These are phyloP conservation scores for Paramecium sonneborni DNA, from an alignment of 73 alveolate species.

Conservation along the genomic window DNA sequence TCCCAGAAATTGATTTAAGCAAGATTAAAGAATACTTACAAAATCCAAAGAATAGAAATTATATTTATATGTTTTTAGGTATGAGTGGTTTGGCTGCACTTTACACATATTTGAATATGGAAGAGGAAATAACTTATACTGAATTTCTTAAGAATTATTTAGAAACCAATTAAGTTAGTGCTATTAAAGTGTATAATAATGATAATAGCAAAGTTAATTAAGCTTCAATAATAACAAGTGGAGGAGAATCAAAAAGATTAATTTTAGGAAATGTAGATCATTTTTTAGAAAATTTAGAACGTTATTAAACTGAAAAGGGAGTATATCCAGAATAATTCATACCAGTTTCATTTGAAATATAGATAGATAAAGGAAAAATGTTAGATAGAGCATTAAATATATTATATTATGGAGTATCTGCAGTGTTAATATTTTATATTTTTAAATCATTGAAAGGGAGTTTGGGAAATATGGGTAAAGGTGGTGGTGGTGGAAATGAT, in stretches of 20 bases:
- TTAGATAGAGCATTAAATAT: constrained; percentile 28
- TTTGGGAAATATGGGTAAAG: constrained; percentile 58
- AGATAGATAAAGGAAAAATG: constrained; percentile 8
- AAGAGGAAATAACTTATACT: constrained; percentile 63
- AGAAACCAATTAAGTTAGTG: constrained; percentile 24
- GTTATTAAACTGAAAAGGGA: constrained; percentile 57
- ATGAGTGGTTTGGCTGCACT: constrained; percentile 41
- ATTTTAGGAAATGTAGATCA: constrained; percentile 67
- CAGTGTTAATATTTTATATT: neutral
- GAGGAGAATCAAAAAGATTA: constrained; percentile 14
- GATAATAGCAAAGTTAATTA: constrained; percentile 10
- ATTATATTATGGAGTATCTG: constrained; percentile 28
- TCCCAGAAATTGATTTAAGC: constrained; percentile 17
- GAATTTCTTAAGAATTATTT: constrained; percentile 57
- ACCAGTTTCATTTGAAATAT: constrained; percentile 48
- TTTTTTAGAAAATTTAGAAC: constrained; percentile 60
- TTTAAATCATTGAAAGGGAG: constrained; percentile 39
- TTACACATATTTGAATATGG: neutral
- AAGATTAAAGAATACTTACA: constrained; percentile 41
- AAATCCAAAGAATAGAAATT: constrained; percentile 55
- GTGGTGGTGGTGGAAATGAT: constrained; percentile 68
- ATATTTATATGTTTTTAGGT: constrained; percentile 35
- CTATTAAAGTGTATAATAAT: constrained; percentile 27
- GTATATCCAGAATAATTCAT: constrained; percentile 45
- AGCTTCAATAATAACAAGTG: constrained; percentile 33